Evolutionary conservation across 306 rosid species (phyloP), one percentile per base, ranked within the genome.

Genomic region (Prunus padus): DNA sequence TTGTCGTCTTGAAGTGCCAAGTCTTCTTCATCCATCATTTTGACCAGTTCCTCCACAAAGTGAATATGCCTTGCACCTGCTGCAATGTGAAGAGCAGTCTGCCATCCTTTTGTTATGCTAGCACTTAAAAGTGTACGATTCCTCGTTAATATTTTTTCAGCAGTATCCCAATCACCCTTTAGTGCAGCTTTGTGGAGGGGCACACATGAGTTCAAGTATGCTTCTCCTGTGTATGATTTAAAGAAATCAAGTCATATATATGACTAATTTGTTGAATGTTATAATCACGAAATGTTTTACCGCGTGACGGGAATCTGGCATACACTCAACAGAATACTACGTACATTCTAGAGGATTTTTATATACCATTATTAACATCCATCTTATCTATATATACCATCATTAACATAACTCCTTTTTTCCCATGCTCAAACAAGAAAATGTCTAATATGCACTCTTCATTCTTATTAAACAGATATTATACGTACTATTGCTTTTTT

Each of bases 51-150:
- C 64, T 42, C 54, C 13, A 77, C 85, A 44, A 82, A 73, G 46
- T 46, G 22, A 11, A 10, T 54, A 25, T 63, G 63, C 13, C 50
- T 67, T 15, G 72, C 49, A 11, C 57, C 69, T 2, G 54, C 74
- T 19, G 84, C 78, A 16, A 79, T 31, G 54, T 79, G 83, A 73
- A 79, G 79, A 50, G 44, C 70, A 0, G 74, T 67, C 2, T 66
- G 75, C 2, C 1, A 0, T 2, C 1, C 31, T 46, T 44, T 11
- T 30, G 79, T 22, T 54, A 79, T 47, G 47, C 25, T 8, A 8
- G 19, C 7, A 1, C 26, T n/a, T 15, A 77, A 0, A 9, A 70
- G 59, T 4, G 30, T n/a, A 12, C 25, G 22, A 10, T 78, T 0
- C 0, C 0, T 0, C 3, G 1, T 10, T 47, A 73, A 37, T 44